Conservation (phyloP, 441 rosid genomes). For the Geranium incanum region DNA sequence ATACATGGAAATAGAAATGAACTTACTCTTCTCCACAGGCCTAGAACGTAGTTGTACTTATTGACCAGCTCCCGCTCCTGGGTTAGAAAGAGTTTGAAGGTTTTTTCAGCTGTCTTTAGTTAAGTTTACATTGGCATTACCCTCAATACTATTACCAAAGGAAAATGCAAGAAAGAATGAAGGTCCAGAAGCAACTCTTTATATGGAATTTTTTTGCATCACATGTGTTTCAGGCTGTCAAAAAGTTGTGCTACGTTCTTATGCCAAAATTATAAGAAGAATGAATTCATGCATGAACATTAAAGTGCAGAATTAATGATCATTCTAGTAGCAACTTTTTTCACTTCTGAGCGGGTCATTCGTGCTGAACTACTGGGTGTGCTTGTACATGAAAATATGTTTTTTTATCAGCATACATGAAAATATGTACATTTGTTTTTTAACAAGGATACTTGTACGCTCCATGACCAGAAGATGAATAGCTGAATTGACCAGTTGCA, state of each 20-base stretch:
- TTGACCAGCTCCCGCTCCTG: constrained; percentile 69
- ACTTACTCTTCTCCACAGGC: constrained; percentile 94
- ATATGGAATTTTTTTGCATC: neutral
- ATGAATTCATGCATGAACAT: neutral
- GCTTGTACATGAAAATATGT: neutral
- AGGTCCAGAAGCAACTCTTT: constrained; percentile 12
- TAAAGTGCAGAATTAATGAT: neutral
- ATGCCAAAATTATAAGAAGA: neutral
- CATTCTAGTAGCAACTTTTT: neutral
- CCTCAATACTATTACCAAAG: constrained; percentile 13
- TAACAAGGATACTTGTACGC: constrained; percentile 80
- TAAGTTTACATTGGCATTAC: constrained; percentile 35
- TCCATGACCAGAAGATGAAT: constrained; percentile 72
- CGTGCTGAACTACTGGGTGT: neutral
- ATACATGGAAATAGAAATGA: constrained; percentile 13
- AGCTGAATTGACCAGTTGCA: constrained; percentile 74
- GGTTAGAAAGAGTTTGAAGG: constrained; percentile 57
- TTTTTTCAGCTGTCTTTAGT: constrained; percentile 60
- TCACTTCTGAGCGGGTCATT: constrained; percentile 1
- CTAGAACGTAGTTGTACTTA: constrained; percentile 76
- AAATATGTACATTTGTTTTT: neutral
- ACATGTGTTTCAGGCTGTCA: neutral
- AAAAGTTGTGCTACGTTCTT: neutral
- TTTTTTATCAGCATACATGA: neutral
- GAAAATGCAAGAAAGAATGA: constrained; percentile 7